Conservation (phyloP, 2,329 filamentous ascomycete species). For the Ophiostoma piceae region DNA sequence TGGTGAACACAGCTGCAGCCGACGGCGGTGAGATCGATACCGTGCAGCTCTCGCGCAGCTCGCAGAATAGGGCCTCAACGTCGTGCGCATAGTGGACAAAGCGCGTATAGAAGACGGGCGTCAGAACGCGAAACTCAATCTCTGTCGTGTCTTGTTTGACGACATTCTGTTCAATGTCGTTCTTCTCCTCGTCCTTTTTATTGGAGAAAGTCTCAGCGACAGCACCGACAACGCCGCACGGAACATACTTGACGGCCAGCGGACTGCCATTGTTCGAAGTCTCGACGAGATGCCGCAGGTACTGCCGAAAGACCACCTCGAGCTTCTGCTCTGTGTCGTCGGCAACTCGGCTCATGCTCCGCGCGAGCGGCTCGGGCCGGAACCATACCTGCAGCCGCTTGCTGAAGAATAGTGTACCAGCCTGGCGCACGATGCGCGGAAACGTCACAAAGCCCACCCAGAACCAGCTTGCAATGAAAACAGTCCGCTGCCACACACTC, state of each 20-base stretch:
- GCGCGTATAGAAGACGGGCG: conserved; percentile 61
- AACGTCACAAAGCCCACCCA: conserved; percentile 64
- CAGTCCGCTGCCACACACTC: conserved; percentile 38
- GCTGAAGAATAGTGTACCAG: conserved; percentile 51
- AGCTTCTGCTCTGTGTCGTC: conserved; percentile 45
- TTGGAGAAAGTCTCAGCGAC: conserved; percentile 37
- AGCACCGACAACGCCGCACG: conserved; percentile 43
- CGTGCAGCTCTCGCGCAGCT: conserved; percentile 55
- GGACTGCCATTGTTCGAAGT: conserved; percentile 28
- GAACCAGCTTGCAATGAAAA: conserved; percentile 55
- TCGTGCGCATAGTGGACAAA: conserved; percentile 60
- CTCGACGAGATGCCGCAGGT: conserved; percentile 47
- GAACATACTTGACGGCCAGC: conserved; percentile 50
- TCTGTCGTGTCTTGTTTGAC: conserved; percentile 31
- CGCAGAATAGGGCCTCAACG: conserved; percentile 56
- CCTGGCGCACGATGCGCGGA: conserved; percentile 60
- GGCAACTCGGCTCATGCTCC: conserved; percentile 51
- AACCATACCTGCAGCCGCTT: conserved; percentile 59
- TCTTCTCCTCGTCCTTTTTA: conserved; percentile 8
- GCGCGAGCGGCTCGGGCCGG: conserved; percentile 55
- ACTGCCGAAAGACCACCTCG: conserved; percentile 45
- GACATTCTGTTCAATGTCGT: not conserved
- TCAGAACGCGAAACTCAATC: conserved; percentile 55
- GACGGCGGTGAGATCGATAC: conserved; percentile 50
- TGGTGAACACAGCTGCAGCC: conserved; percentile 41